Evolutionary conservation across 2,329 filamentous ascomycete species (phyloP).

Genomic region (Cladosporium phlei): DNA sequence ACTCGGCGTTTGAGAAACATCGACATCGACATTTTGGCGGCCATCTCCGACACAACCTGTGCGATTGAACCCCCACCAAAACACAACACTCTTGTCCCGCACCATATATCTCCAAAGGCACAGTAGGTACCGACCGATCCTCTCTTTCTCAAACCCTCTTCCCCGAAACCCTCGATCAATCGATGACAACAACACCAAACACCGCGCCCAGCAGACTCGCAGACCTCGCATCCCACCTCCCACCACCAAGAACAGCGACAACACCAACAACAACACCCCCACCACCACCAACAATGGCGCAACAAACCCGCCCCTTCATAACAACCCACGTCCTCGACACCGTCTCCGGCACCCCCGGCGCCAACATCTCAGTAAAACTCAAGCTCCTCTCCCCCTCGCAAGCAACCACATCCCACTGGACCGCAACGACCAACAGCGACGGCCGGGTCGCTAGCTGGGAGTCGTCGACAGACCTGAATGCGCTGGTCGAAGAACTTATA

Average conservation of each 20-base stretch:
- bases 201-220: neutral
- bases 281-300: neutral
- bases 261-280: neutral
- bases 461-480: conserved; percentile 38
- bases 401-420: conserved; percentile 47
- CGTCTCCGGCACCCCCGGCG: conserved; percentile 64
- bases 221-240: neutral
- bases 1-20: conserved; percentile 4
- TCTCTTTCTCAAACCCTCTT: too few species aligned
- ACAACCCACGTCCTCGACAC: conserved; percentile 88
- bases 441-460: conserved; percentile 69
- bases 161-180: too few species aligned
- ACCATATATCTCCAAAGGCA: too few species aligned
- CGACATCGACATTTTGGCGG: too few species aligned
- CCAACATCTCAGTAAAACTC: conserved; percentile 62
- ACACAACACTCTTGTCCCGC: too few species aligned
- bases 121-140: too few species aligned
- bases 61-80: too few species aligned
- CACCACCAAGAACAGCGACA: too few species aligned
- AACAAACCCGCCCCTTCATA: conserved; percentile 50
- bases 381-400: conserved; percentile 39
- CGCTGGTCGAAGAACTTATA: conserved; percentile 34
- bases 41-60: conserved; percentile 14
- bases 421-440: conserved; percentile 68
- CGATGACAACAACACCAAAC: too few species aligned